Evolutionary conservation across 2,329 filamentous ascomycete species (phyloP).

Genomic region (Trichothecium roseum): DNA sequence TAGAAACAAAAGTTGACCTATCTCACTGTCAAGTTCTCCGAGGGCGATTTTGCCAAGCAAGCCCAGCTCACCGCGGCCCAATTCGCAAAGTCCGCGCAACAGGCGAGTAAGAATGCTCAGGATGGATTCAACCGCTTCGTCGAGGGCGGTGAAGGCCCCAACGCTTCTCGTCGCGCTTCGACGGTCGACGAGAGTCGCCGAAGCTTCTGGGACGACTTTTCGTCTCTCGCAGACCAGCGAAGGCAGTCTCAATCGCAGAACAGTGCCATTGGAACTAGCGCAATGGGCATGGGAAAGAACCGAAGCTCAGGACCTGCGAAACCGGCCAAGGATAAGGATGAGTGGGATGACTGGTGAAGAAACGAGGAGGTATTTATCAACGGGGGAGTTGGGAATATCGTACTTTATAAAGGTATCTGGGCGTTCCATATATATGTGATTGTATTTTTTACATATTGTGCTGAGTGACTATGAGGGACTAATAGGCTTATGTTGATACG

Average conservation of each 20-base stretch:
- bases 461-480: neutral
- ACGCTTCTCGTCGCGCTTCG: constrained; percentile 24
- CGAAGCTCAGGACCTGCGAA: constrained; percentile 19
- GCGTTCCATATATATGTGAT: constrained; percentile 1
- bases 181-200: constrained; percentile 56
- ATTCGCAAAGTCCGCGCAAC: constrained; percentile 54
- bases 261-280: constrained; percentile 47
- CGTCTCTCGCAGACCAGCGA: constrained; percentile 52
- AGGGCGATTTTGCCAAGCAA: constrained; percentile 66
- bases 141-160: constrained; percentile 60
- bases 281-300: constrained; percentile 44
- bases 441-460: neutral
- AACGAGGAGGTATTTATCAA: neutral
- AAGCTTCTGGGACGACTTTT: constrained; percentile 90
- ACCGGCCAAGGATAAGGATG: constrained; percentile 37
- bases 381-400: neutral
- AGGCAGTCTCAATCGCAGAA: constrained; percentile 23
- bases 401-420: neutral
- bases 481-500: no score
- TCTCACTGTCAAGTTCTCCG: constrained; percentile 51
- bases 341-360: constrained; percentile 54
- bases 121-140: constrained; percentile 81
- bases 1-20: no score
- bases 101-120: constrained; percentile 64
- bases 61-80: constrained; percentile 53